Base-by-base conservation (phyloP, 148 eudicot genomes). In the Suaeda aralocaspica region DNA sequence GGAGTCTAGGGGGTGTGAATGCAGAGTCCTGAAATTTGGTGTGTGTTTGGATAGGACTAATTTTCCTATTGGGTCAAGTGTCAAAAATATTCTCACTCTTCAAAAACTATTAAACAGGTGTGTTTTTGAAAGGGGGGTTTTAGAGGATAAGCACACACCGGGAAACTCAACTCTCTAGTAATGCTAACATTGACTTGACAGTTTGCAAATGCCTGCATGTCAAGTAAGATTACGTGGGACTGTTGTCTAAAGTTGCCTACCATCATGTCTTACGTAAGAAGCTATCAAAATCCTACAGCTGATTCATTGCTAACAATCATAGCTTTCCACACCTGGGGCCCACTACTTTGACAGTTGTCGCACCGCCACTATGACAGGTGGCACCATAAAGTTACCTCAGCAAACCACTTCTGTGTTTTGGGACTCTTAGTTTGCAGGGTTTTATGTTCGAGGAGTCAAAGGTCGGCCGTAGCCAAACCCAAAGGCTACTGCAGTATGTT, bases 141-240 rank as follows among this genome's bases (percentile, higher is more conserved):
- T 70, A 36, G 59, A 9, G 75, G 76, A 77, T 77, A 77, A 77
- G 80, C 36, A 66, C 53, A 66, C 67, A 72, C 59, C 31, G 58
- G 80, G 80, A 61, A 77, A 72, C 64, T 60, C 46, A 69, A 45
- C 14, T 11, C 19, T 41, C 9, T 15, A 49, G 39, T 15, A 59
- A 31, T 61, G 56, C 28, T 48, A 5, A 26, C 49, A 53, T 25
- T 61, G 69, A 70, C 49, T 60, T 69, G 78, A 75, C 78, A 75
- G 78, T 75, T 75, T 75, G 73, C 78, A 75, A 53, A 31, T 67
- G 71, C 39, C 49, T 59, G 74, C 67, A 71, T 69, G 60, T 69
- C 33, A 55, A 57, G 22, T 5, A 39, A 18, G 15, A 55, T 24
- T 68, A 53, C 74, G 65, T 76, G 70, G 75, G 59, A 18, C 57